Evolutionary conservation across 2,329 filamentous ascomycete genomes (phyloP), one percentile per base, ranked within the genome.

Genomic region (Gnomoniopsis smithogilvyi): DNA sequence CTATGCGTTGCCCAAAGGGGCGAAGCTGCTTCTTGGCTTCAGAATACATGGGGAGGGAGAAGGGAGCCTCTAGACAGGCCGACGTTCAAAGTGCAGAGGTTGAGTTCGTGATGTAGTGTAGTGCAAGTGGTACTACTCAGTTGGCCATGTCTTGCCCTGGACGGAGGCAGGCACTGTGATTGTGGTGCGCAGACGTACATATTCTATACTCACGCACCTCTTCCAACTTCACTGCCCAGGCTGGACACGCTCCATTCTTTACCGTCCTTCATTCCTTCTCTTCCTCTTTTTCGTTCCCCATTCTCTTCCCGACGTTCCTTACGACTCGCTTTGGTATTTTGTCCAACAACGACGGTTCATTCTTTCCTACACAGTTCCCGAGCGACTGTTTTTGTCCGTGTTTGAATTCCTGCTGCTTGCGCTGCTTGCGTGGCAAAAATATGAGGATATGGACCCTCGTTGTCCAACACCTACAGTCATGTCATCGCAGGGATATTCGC

Each of bases 401-500:
- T 50, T 52, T 63, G 65, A 71, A 70, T 67, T 72, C 58, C 62
- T 68, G 60, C 49, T 64, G 56, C 60, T 63, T 58, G 58, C 48
- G 45, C 26, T 43, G 50, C 72, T 74, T 21, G 36, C 30, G 33
- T 36, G 54, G 26, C 26, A 30, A 8, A 30, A 48, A 14, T n/a
- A 51, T 43, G 38, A 48, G 41, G 68, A 65, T 60, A 77, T 77
- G 75, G 72, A 77, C 62, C 67, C 73, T 38, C 68, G 72, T 64
- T 74, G 77, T 63, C 77, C 79, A 46, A 74, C 43, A 46, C 43
- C 43, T 46, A 19, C 43, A 46, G 43, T 82, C 62, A 72, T 82
- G 64, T 75, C 80, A 52, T 79, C 78, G 54, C 80, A 83, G 68
- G 76, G 77, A 66, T 81, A 78, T 67, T 79, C 79, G 55, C 73